Base-by-base conservation (phyloP, 768 basidiomycete species). In the Calocera viscosa region DNA sequence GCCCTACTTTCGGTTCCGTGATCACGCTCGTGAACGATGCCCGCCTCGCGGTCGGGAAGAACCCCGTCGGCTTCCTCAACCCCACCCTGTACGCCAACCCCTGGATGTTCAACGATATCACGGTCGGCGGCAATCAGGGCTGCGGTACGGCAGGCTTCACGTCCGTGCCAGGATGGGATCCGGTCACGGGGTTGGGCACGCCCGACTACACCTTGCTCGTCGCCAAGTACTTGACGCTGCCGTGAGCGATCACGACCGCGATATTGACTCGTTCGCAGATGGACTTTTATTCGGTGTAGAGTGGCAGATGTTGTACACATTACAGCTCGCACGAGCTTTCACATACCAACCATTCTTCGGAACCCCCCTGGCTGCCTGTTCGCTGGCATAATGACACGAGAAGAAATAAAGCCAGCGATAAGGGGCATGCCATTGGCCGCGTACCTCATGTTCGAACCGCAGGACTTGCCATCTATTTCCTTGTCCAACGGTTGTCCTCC, bases 161-260 rank as follows among this genome's bases (percentile, higher is more conserved):
- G 60, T 74, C 78, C 76, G 75, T 76, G 1, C 72, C 70, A 14
- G 79, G 79, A 39, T 80, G 79, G 78, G 78, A 79, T 70, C 79
- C 79, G 64, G 79, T 79, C 10, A 79, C 77, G 65, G 75, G 79
- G 33, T 74, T 78, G 38, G 77, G 78, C 12, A 80, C 78, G 63
- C 79, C 78, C 11, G 75, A 78, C 65, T 72, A 78, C 22, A 63
- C 67, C 30, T 75, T 74, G 63, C 60, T 79, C 65, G 32, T 78
- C 40, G 69, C 72, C 7, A 73, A 76, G 34, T 78, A 76, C 72
- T 72, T 79, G 28, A 70, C 73, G 7, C 72, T 79, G 49, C 78
- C 78, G 67, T 80, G 64, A 74, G n/a, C 32, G 26, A 88, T 91
- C 68, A 83, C 84, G 68, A 97, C 97, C 81, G 53, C 78, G 88